A percentile compares a stretch with the other conserved stretches of the same genome.
Evolutionary conservation across 2,329 filamentous ascomycete species (phyloP).

Genomic region (Neofusicoccum cordaticola): DNA sequence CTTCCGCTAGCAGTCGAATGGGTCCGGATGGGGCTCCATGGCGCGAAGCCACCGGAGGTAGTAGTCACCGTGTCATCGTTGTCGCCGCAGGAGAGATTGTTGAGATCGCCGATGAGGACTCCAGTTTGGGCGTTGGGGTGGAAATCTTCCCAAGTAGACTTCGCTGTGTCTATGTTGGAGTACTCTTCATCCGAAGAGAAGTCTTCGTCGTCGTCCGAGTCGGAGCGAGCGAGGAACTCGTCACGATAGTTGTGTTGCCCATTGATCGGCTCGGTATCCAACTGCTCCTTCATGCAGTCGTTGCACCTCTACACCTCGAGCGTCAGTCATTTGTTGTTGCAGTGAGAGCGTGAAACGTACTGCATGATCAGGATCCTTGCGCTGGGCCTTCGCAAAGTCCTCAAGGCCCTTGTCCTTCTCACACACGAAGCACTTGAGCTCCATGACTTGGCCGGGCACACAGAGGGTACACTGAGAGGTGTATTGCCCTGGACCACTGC

Average conservation of each 20-base stretch:
- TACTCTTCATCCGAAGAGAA: slow-evolving; percentile 21
- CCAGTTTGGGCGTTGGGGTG: not conserved
- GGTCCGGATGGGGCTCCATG: not conserved
- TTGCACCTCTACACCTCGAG: slow-evolving; percentile 27
- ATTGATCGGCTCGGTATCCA: slow-evolving; percentile 17
- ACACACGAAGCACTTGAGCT: slow-evolving; percentile 51
- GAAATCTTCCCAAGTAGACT: not conserved
- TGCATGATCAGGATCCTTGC: slow-evolving; percentile 44
- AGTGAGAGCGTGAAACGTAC: slow-evolving; percentile 33
- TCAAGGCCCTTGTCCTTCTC: slow-evolving; percentile 46
- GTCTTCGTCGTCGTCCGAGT: slow-evolving; percentile 44
- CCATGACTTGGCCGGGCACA: slow-evolving; percentile 41
- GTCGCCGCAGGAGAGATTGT: not conserved
- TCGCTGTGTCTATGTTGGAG: not conserved
- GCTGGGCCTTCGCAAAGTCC: slow-evolving; percentile 50
- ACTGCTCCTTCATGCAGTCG: slow-evolving; percentile 28
- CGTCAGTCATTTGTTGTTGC: not conserved
- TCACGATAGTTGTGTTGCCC: not conserved
- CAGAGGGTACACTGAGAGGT: slow-evolving; percentile 45
- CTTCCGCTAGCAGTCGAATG: not conserved
- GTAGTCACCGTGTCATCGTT: not conserved
- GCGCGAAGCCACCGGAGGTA: not conserved
- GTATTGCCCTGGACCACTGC: slow-evolving; percentile 19
- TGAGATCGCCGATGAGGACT: not conserved
- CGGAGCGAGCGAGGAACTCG: slow-evolving; percentile 27